A percentile compares a stretch with the other conserved stretches of the same genome.
Evolutionary conservation across 768 basidiomycete species (phyloP).

Genomic region (Dioszegia hungarica): DNA sequence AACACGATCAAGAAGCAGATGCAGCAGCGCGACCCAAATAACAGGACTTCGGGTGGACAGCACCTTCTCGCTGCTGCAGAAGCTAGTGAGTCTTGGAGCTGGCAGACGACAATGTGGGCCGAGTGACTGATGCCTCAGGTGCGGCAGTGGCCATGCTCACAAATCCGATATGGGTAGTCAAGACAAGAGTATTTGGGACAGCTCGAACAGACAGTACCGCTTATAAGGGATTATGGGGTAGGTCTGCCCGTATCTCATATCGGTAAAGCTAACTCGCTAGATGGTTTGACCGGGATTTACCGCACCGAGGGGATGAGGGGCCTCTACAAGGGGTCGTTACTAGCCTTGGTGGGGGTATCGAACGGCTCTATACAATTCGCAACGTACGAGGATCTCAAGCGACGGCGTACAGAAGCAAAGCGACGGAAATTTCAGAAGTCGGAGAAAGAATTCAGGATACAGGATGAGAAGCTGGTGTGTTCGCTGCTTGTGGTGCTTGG

Average conservation of each 20-base stretch:
- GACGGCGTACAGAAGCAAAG: constrained; percentile 70
- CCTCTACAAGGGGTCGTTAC: constrained; percentile 76
- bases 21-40: constrained; percentile 58
- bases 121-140: constrained; percentile 54
- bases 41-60: constrained; percentile 66
- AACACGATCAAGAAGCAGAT: constrained; percentile 85
- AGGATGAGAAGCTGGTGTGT: constrained; percentile 80
- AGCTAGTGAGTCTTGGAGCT: constrained; percentile 73
- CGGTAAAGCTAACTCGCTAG: constrained; percentile 48
- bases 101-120: too few relatives aligned
- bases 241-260: constrained; percentile 47
- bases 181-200: constrained; percentile 94
- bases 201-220: constrained; percentile 61
- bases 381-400: constrained; percentile 92
- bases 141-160: constrained; percentile 89
- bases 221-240: constrained; percentile 76
- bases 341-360: constrained; percentile 86
- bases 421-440: constrained; percentile 58
- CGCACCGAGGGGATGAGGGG: constrained; percentile 70
- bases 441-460: constrained; percentile 63
- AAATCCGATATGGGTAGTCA: constrained; percentile 96
- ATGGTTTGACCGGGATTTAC: constrained; percentile 69
- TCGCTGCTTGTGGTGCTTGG: background rate
- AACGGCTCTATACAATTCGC: constrained; percentile 96
- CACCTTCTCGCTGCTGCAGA: constrained; percentile 87